Evolutionary conservation across 1,139 yeast genomes (phyloP), one percentile per base, ranked within the genome.

Genomic region (Meyerozyma guilliermondii): DNA sequence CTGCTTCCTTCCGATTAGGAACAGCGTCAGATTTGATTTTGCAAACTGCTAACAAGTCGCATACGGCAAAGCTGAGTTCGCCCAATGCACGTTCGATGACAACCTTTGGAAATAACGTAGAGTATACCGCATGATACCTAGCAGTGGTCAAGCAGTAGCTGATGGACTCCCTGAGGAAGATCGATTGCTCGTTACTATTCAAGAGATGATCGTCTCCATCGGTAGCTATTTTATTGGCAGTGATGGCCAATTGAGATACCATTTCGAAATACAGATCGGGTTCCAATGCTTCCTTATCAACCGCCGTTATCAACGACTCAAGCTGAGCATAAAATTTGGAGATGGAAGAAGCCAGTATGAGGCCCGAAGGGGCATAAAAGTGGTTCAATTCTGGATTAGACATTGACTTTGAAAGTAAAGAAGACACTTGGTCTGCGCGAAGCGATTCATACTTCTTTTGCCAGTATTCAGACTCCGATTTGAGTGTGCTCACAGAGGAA

Each of bases 71-170:
- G 11, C 83, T 74, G 38, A 91, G 66, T 56, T 89, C 96, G 29
- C 87, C 78, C 9, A 88, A 68, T 0, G 97, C 84, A 22, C 91
- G 80, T 62, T 88, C 87, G 33, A 91, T 72, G 8, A 89, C 76
- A 29, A 86, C 68, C 43, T 76, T 76, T 1, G 98, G 97, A 42
- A 88, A 65, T 11, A 87, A 56, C 7, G 76, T 75, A 5, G 77
- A 69, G 48, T 86, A 82, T 6, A 81, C 66, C 1, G 87, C 81
- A 60, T 71, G 87, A 58, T 88, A 88, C 54, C 96, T 76, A 0
- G 95, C 78, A 0, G 92, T 78, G 4, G 96, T 81, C 40, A 91
- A 79, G 1, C 84, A 76, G 63, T 85, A 89, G 24, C 89, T 81
- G 11, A 87, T 78, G 0, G 95, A 75, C 40, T 85, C 86, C 44